Conservation (phyloP, 306 rosid genomes). For the Lupinus albus region DNA sequence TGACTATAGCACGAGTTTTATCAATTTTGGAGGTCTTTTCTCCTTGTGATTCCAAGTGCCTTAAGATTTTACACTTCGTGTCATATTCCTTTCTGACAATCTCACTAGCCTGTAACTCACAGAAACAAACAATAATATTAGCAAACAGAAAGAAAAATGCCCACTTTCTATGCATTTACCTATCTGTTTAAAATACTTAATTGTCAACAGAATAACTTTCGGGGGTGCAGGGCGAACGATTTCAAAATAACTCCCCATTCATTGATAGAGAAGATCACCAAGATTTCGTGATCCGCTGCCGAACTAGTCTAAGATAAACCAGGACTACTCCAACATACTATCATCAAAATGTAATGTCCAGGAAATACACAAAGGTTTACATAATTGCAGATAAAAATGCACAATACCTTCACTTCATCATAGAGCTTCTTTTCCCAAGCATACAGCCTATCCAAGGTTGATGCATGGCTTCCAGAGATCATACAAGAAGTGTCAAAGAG, state of each 20-base stretch:
- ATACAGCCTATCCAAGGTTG: slow-evolving; percentile 92
- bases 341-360: neutral
- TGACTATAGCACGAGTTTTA: slow-evolving; percentile 81
- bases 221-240: too few species aligned
- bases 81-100: slow-evolving; percentile 82
- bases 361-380: neutral
- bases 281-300: too few species aligned
- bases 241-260: too few species aligned
- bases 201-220: slow-evolving; percentile 24
- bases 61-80: slow-evolving; percentile 69
- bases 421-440: slow-evolving; percentile 98
- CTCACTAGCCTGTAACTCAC: slow-evolving; percentile 74
- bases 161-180: neutral
- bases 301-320: slow-evolving; percentile 30
- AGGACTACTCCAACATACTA: slow-evolving; percentile 32
- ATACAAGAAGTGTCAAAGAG: slow-evolving; percentile 72
- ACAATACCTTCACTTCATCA: slow-evolving; percentile 94
- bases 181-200: slow-evolving; percentile 13
- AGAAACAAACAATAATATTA: slow-evolving; percentile 21
- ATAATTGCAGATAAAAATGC: slow-evolving; percentile 14
- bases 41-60: slow-evolving; percentile 78
- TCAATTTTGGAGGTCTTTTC: slow-evolving; percentile 59
- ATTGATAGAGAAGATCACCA: too few species aligned
- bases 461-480: slow-evolving; percentile 92
- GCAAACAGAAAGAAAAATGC: slow-evolving; percentile 8